phyloP scores from a whole-genome alignment of 1,139 yeast species.

The Petasospora rhodanensis region DNA sequence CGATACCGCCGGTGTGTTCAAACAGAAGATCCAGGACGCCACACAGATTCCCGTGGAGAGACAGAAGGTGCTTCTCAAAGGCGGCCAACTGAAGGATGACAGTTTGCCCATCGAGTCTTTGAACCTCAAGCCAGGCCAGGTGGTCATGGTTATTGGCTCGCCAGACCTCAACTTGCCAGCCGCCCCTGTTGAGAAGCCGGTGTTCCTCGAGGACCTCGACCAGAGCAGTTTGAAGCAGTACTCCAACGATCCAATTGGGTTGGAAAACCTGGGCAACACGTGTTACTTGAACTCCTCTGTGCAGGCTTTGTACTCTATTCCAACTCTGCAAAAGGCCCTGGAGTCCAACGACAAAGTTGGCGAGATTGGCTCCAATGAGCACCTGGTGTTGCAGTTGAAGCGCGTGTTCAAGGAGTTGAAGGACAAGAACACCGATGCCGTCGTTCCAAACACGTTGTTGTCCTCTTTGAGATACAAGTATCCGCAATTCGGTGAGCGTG shows the following conservation, averaged over 20 bases:
- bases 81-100: slow-evolving; percentile 83
- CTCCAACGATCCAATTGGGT: slow-evolving; percentile 64
- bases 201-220: slow-evolving; percentile 62
- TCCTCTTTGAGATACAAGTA: slow-evolving; percentile 57
- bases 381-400: slow-evolving; percentile 34
- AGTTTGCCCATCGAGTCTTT: slow-evolving; percentile 43
- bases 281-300: slow-evolving; percentile 90
- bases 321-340: slow-evolving; percentile 12
- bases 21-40: slow-evolving; percentile 60
- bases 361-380: slow-evolving; percentile 32
- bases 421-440: slow-evolving; percentile 40
- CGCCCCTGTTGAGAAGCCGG: slow-evolving; percentile 54
- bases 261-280: slow-evolving; percentile 87
- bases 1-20: slow-evolving; percentile 66
- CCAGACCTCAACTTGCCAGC: slow-evolving; percentile 66
- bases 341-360: slow-evolving; percentile 21
- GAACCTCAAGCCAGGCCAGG: slow-evolving; percentile 58
- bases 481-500: slow-evolving; percentile 87
- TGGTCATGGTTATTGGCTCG: slow-evolving; percentile 88
- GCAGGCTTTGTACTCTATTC: slow-evolving; percentile 67
- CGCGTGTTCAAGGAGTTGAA: slow-evolving; percentile 34
- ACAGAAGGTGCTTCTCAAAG: slow-evolving; percentile 85
- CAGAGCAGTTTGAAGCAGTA: slow-evolving; percentile 24
- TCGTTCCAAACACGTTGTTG: slow-evolving; percentile 63
- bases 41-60: slow-evolving; percentile 84